Percentiles rank a stretch among this genome's conserved stretches.
Conservation (phyloP, 2,329 filamentous ascomycete genomes). For the Colletotrichum sp. region DNA sequence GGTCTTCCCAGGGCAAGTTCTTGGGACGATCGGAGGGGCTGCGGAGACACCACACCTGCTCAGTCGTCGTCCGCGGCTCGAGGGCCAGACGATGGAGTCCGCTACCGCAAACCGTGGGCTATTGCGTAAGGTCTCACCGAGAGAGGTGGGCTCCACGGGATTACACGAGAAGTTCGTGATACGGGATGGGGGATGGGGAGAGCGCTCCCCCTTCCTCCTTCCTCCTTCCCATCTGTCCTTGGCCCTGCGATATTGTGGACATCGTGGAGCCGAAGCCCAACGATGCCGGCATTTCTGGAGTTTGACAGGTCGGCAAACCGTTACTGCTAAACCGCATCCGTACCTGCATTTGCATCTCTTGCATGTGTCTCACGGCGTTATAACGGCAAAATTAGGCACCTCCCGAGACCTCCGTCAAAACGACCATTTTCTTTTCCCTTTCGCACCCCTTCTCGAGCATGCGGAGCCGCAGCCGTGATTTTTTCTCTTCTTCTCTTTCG, state of each 20-base stretch:
- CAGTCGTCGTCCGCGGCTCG: not conserved
- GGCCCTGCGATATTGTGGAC: not conserved
- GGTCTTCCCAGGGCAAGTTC: conserved; percentile 31
- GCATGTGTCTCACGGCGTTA: not conserved
- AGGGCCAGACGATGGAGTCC: not conserved
- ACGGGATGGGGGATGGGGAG: not conserved
- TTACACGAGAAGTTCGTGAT: not conserved
- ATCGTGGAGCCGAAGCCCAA: not conserved
- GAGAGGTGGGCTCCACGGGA: not conserved
- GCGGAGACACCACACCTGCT: conserved; percentile 27
- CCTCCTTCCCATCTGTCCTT: not conserved
- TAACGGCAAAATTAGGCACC: conserved; percentile 5
- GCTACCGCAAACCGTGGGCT: not conserved
- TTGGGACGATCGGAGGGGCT: conserved; percentile 50
- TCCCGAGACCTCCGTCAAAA: not conserved
- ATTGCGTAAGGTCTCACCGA: not conserved
- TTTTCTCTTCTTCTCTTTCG: not conserved
- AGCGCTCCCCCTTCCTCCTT: not conserved
- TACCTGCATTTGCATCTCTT: not conserved
- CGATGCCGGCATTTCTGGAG: not conserved
- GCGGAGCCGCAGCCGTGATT: too few relatives aligned
- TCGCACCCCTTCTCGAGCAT: not conserved
- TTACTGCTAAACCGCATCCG: not conserved
- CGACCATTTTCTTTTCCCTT: not conserved
- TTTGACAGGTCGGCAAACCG: not conserved